These are phyloP conservation scores for Penicillium digitatum DNA, from an alignment of 2,329 filamentous ascomycete genomes.

Conservation along the genomic window DNA sequence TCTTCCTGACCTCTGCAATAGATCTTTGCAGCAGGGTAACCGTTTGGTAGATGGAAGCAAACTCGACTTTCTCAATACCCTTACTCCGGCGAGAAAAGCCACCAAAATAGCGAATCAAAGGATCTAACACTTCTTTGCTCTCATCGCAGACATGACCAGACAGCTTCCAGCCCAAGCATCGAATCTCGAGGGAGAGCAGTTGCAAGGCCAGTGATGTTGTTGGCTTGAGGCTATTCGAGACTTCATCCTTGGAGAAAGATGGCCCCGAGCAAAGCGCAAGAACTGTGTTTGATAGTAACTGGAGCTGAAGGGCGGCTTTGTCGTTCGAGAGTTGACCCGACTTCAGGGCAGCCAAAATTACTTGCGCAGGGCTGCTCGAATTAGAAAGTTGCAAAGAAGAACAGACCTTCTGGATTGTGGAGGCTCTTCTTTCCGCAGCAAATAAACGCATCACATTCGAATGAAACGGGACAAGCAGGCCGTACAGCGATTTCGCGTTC, in stretches of 20 bases:
- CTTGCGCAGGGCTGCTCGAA: constrained; percentile 37
- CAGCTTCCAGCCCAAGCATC: constrained; percentile 42
- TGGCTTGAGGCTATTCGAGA: constrained; percentile 25
- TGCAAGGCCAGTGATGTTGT: constrained; percentile 37
- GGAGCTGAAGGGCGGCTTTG: constrained; percentile 44
- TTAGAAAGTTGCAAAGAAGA: constrained; percentile 34
- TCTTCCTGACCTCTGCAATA: constrained; percentile 29
- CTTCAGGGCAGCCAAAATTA: constrained; percentile 40
- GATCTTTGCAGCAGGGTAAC: constrained; percentile 36
- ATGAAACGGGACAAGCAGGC: constrained; percentile 40
- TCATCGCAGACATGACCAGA: constrained; percentile 42
- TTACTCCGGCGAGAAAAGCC: constrained; percentile 35
- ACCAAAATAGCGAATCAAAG: constrained; percentile 40
- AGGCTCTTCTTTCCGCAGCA: constrained; percentile 31
- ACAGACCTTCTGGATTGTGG: constrained; percentile 32
- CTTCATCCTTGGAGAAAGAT: constrained; percentile 12
- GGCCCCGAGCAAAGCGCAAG: constrained; percentile 31
- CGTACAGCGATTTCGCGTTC: constrained; percentile 26
- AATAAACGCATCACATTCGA: constrained; percentile 40
- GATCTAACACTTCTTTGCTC: constrained; percentile 43
- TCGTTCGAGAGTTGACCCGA: constrained; percentile 34
- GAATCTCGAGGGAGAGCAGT: constrained; percentile 41
- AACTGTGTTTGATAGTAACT: constrained; percentile 42
- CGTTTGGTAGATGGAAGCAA: constrained; percentile 34
- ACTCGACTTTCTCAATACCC: constrained; percentile 36